Evolutionary conservation across 257 asterid species (phyloP), one percentile per base, ranked within the genome.

Genomic region (Henckelia pumila): DNA sequence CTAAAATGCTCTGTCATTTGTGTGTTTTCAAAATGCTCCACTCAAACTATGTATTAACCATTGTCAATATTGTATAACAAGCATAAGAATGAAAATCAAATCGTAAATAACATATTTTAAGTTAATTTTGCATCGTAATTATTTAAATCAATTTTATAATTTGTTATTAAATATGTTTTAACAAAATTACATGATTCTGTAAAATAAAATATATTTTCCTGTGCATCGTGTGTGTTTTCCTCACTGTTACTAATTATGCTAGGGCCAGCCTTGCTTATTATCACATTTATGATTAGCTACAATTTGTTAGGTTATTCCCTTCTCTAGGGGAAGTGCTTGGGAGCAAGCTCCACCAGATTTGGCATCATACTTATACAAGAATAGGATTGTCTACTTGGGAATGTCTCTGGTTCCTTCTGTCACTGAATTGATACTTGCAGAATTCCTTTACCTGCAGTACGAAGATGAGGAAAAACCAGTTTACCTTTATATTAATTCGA

Each of bases 331-430:
- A 75, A 88, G 83, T 71, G 96, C 92, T 56, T 85, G 87, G 87
- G 92, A 91, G 84, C 95, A 87, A 66, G 92, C 97, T 78, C 97
- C 99, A 11, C 97, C 99, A 67, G 99, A 94, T 85, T 83, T 94
- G 65, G 95, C 96, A 21, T 91, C 97, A 17, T 88, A 88, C 85
- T 77, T 91, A 74, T 91, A 75, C 78, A 82, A 81, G 81, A 84
- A 91, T 66, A 88, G 99, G 59, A 91, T 94, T 50, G 96, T 94
- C 66, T 94, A 91, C 83, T 75, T 93, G 92, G 99, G 99, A 40
- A 88, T 86, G 96, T 76, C 96, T 75, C 77, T 94, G 33, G 93
- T 88, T 82, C 96, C 99, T 66, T 83, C 95, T 30, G 99, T 94
- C 76, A 88, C 96, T n/a, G 97, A 94, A 80, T 74, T 94, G 75